Evolutionary conservation across 2,329 filamentous ascomycete genomes (phyloP).

Genomic region (Colletotrichum filicis): DNA sequence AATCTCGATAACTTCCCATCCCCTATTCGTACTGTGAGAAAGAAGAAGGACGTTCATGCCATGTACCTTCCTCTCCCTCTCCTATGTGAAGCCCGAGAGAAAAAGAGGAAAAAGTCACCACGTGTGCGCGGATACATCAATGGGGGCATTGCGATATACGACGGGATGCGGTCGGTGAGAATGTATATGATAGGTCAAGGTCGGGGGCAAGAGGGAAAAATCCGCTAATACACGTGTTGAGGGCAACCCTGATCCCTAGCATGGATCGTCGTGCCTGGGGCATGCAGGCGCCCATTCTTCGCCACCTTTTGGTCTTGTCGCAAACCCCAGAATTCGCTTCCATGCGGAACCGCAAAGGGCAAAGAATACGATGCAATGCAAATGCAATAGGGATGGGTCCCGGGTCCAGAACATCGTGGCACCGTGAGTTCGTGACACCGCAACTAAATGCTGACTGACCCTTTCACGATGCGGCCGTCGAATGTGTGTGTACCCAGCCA

Average conservation of each 20-base stretch:
- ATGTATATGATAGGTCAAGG: slow-evolving; percentile 12
- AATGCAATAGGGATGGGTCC: neutral
- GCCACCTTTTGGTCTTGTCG: neutral
- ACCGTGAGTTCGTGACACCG: neutral
- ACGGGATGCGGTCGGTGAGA: slow-evolving; percentile 8
- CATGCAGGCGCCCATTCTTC: slow-evolving; percentile 7
- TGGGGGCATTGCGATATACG: neutral
- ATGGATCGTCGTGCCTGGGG: slow-evolving; percentile 1
- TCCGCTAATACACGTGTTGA: neutral
- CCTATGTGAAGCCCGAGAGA: neutral
- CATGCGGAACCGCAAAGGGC: neutral
- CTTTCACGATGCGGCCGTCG: neutral
- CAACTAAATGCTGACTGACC: neutral
- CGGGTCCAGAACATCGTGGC: neutral
- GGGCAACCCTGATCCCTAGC: neutral
- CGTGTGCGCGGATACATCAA: neutral
- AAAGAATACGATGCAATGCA: neutral
- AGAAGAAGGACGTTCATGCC: neutral
- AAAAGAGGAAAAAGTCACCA: neutral
- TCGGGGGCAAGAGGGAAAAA: neutral
- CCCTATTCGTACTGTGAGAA: neutral
- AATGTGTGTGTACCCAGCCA: neutral
- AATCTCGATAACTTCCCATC: neutral
- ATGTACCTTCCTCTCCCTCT: neutral
- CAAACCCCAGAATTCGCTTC: neutral